phyloP scores from a whole-genome alignment of 208 protist genomes.

The Lotmaria passim region DNA sequence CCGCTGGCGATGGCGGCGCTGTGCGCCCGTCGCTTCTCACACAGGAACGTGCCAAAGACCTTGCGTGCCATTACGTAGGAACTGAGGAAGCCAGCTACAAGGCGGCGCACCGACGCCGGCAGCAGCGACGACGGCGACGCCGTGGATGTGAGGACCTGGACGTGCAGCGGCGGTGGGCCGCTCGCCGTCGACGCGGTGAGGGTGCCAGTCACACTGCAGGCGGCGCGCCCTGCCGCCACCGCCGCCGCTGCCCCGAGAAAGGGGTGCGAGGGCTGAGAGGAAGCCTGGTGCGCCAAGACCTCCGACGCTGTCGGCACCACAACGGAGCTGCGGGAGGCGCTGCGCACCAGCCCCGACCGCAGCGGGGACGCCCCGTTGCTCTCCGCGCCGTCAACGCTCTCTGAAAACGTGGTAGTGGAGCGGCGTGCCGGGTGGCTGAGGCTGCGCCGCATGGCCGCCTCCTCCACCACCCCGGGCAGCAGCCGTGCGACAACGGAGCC shows the following conservation, averaged over 20 bases:
- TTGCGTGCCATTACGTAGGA: conserved; percentile 30
- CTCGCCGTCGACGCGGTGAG: background rate
- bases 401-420: conserved; percentile 3
- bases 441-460: conserved; percentile 1
- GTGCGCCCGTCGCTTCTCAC: background rate
- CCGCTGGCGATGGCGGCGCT: background rate
- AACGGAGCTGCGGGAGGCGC: conserved; percentile 10
- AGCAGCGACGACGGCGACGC: background rate
- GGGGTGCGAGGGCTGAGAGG: background rate
- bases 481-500: conserved; percentile 1
- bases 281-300: background rate
- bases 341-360: background rate
- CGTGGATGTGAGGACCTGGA: background rate
- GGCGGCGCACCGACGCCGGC: conserved; percentile 15
- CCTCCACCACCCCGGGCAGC: background rate
- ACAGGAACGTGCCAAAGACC: conserved; percentile 24
- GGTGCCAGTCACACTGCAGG: background rate
- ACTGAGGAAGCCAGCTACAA: conserved; percentile 23
- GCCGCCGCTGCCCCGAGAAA: no score
- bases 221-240: background rate
- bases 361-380: conserved; percentile 1
- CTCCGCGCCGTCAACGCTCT: background rate
- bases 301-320: background rate
- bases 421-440: conserved; percentile 1
- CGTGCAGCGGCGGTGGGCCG: conserved; percentile 3